Base-by-base conservation (phyloP, 345 rosid species). In the Ailanthus altissimus region DNA sequence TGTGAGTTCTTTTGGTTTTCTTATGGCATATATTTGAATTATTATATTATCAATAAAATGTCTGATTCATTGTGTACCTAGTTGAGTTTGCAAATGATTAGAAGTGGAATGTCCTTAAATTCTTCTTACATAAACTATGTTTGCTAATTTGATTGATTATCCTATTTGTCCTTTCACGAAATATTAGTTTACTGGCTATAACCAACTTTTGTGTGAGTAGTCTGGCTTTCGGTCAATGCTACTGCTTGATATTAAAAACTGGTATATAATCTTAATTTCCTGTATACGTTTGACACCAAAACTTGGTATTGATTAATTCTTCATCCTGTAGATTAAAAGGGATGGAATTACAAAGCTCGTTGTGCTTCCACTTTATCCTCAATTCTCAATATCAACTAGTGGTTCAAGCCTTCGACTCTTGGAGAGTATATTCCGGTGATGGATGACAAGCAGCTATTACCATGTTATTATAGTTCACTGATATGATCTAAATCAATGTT, bases 331-430 rank as follows among this genome's bases (percentile, higher is more conserved):
- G 99, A 95, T 95, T 77, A 95, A 93, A 78, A 88, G 81, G 81
- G 99, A 95, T 84, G 88, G 92, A 74, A 92, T 95, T 79, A 81
- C 93, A 83, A 95, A 90, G 87, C 98, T 95, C 64, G 99, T 93
- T 77, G 98, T 95, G 76, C 97, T 95, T 81, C 99, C 99, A 43
- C 97, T 95, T 80, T 95, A 95, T 86, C 99, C 99, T 38, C 98
- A 95, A 73, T 95, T 95, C 85, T 95, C 99, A 8, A 95, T 95
- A 89, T 95, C 99, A 58, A 95, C 99, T 50, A 93, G 99, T 70
- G 99, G 99, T 69, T 95, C 99, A 82, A 95, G 99, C 85, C 96
- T 95, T 72, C 89, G 97, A 79, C 98, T 95, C 60, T 88, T 95
- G 86, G 98, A 95, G 85, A 86, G 86, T 70, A 93, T 95, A 89